Conservation (phyloP, 768 basidiomycete species). For the Boletus subparvulus region DNA sequence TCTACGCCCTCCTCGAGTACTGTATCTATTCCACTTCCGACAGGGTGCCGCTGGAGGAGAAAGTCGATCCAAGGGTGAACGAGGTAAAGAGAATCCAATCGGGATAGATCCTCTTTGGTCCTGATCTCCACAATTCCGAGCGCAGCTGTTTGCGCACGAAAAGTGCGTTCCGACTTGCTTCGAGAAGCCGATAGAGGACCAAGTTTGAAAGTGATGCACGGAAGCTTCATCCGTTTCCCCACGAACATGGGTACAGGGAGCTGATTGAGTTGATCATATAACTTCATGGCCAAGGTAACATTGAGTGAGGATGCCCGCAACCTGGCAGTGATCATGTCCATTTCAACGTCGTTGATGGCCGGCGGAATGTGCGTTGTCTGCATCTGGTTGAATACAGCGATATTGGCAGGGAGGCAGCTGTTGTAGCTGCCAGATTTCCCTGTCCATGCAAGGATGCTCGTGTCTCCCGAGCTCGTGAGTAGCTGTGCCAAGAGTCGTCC, state of each 20-base stretch:
- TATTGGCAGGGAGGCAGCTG: constrained; percentile 2
- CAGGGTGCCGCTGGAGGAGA: constrained; percentile 3
- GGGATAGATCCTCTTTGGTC: too few relatives aligned
- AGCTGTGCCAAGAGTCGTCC: constrained; percentile 1
- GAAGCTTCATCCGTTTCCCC: constrained; percentile 1
- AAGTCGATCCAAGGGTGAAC: constrained; percentile 19
- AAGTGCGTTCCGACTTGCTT: background rate
- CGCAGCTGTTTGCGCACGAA: background rate
- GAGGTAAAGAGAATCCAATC: background rate
- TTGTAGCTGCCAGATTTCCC: background rate
- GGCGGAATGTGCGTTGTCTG: background rate
- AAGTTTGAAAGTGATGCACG: constrained; percentile 1
- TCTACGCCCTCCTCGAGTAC: background rate
- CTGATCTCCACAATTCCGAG: constrained; percentile 11
- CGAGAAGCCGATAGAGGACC: background rate
- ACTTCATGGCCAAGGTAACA: background rate
- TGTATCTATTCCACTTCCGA: background rate
- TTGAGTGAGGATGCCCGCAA: background rate
- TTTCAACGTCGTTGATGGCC: background rate
- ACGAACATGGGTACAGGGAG: background rate
- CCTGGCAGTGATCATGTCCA: background rate
- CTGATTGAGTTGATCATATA: background rate
- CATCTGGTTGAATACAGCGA: too few relatives aligned
- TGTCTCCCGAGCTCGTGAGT: constrained; percentile 1
- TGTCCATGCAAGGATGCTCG: constrained; percentile 7